phyloP scores from a whole-genome alignment of 139 green algal genomes.

The Chlamydomonas incerta region DNA sequence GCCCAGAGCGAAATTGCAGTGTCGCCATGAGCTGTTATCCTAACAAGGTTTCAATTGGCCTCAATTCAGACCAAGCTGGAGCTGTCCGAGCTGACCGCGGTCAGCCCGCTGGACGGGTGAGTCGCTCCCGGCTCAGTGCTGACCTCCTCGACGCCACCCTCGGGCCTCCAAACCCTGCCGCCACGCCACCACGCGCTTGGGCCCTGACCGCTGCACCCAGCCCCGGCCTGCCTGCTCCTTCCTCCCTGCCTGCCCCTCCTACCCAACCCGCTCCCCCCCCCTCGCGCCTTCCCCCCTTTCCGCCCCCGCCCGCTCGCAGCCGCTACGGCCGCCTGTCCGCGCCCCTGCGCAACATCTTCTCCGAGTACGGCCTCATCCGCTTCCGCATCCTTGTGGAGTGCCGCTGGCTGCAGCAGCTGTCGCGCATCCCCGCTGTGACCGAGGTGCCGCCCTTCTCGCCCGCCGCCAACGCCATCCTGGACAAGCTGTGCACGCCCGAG shows the following conservation, averaged over 20 bases:
- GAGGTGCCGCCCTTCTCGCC: conserved; percentile 89
- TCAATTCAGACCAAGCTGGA: conserved; percentile 55
- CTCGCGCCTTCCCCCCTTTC: neutral
- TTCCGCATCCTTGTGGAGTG: conserved; percentile 96
- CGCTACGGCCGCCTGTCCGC: conserved; percentile 86
- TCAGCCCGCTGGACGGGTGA: conserved; percentile 91
- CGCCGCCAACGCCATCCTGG: conserved; percentile 83
- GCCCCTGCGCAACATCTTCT: conserved; percentile 89
- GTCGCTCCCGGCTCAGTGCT: neutral
- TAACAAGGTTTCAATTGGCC: neutral
- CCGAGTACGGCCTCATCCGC: conserved; percentile 97
- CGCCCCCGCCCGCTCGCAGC: conserved; percentile 51
- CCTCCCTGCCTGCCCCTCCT: neutral
- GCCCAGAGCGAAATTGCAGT: neutral
- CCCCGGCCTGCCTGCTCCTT: neutral
- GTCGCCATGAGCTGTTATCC: neutral
- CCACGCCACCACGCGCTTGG: neutral
- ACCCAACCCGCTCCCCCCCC: neutral
- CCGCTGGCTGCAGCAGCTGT: conserved; percentile 95
- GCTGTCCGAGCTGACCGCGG: conserved; percentile 87
- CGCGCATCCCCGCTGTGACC: conserved; percentile 74
- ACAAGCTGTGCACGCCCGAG: conserved; percentile 70
- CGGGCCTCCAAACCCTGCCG: neutral
- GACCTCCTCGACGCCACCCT: too few relatives aligned
- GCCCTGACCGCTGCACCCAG: too few relatives aligned